phyloP scores from a whole-genome alignment of 345 rosid species.

The Tarenaya hassleriana region DNA sequence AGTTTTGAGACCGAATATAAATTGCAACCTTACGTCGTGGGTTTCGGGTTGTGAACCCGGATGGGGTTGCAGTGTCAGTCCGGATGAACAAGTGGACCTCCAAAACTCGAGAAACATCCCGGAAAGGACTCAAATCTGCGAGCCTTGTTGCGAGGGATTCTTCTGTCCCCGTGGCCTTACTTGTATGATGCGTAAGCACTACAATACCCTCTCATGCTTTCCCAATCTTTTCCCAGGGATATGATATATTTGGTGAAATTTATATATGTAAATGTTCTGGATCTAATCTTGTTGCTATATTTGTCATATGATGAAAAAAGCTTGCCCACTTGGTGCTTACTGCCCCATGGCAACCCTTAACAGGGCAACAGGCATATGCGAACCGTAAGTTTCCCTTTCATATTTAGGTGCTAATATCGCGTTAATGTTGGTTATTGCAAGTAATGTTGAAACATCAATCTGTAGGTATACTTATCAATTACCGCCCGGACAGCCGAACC shows the following conservation, averaged over 20 bases:
- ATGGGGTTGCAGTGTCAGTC: slow-evolving; percentile 72
- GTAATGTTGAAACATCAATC: slow-evolving; percentile 12
- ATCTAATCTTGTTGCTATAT: background rate
- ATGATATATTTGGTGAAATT: background rate
- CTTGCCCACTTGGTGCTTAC: slow-evolving; percentile 32
- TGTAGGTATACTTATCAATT: slow-evolving; percentile 79
- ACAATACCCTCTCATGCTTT: background rate
- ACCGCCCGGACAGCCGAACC: slow-evolving; percentile 63
- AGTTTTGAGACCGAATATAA: slow-evolving; percentile 53
- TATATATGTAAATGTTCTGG: background rate
- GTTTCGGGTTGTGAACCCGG: slow-evolving; percentile 93
- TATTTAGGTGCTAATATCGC: background rate
- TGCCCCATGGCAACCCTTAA: slow-evolving; percentile 28
- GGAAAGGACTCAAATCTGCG: slow-evolving; percentile 49
- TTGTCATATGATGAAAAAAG: slow-evolving; percentile 10
- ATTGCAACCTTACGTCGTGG: slow-evolving; percentile 86
- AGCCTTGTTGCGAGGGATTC: slow-evolving; percentile 86
- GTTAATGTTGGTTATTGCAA: too few species aligned
- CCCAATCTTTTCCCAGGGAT: slow-evolving; percentile 3
- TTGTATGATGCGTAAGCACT: slow-evolving; percentile 87
- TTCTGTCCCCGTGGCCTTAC: slow-evolving; percentile 91
- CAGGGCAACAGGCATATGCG: slow-evolving; percentile 25
- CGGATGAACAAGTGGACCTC: slow-evolving; percentile 40
- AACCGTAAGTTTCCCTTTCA: slow-evolving; percentile 23
- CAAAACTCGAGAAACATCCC: slow-evolving; percentile 52